These are phyloP conservation scores for Aspergillus thermomutatus DNA, from an alignment of 2,329 filamentous ascomycete genomes.

Conservation along the genomic window DNA sequence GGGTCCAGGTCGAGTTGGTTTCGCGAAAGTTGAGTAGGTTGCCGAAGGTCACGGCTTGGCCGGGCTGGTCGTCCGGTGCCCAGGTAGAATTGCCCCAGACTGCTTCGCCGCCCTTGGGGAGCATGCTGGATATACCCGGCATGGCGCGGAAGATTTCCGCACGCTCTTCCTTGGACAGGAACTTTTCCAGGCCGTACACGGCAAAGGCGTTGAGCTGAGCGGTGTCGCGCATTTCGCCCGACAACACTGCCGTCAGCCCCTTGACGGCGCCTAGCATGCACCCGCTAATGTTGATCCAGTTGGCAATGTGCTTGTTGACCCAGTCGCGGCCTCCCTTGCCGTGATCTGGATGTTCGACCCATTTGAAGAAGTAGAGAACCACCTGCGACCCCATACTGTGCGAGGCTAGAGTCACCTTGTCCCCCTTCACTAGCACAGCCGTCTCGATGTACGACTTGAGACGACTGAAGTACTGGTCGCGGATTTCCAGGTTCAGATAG, in stretches of 20 bases:
- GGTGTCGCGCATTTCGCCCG: conserved; percentile 97
- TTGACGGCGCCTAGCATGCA: conserved; percentile 97
- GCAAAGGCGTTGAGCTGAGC: conserved; percentile 95
- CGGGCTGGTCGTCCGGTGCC: conserved; percentile 81
- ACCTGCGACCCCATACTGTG: conserved; percentile 99
- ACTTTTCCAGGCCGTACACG: conserved; percentile 94
- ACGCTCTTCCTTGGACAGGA: conserved; percentile 83
- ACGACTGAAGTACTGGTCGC: conserved; percentile 91
- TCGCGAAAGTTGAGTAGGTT: conserved; percentile 79
- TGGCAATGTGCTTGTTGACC: conserved; percentile 86
- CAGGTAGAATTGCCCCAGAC: conserved; percentile 90
- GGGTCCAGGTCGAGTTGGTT: conserved; percentile 59
- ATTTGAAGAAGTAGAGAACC: conserved; percentile 74
- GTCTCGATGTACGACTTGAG: conserved; percentile 89
- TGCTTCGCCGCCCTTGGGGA: conserved; percentile 86
- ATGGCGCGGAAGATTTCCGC: conserved; percentile 94
- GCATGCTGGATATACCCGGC: conserved; percentile 95
- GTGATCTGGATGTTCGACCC: conserved; percentile 73
- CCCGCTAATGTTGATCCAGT: conserved; percentile 97
- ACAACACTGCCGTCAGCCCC: conserved; percentile 82
- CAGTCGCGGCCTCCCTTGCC: conserved; percentile 80
- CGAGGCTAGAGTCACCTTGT: conserved; percentile 81
- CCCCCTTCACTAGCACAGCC: conserved; percentile 66
- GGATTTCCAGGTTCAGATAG: conserved; percentile 81
- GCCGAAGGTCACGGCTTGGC: conserved; percentile 71